Conservation (phyloP, 768 basidiomycete genomes). For the Hericium alpestre region DNA sequence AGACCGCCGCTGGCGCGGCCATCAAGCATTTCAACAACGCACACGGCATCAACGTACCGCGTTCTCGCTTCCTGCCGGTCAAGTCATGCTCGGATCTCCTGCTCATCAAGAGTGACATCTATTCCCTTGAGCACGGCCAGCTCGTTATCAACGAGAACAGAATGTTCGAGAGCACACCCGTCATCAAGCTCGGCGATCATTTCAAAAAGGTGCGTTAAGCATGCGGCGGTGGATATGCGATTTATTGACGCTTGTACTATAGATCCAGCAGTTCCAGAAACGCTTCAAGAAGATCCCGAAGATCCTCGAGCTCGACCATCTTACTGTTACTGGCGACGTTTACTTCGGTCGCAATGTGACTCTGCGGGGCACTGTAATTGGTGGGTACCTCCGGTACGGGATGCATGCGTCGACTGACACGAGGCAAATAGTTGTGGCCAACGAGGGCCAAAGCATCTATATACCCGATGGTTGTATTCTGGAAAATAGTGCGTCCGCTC, state of each 20-base stretch:
- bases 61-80: slow-evolving; percentile 60
- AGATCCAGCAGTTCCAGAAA: slow-evolving; percentile 57
- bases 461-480: slow-evolving; percentile 49
- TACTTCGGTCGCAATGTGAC: slow-evolving; percentile 57
- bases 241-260: neutral
- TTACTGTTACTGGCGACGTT: slow-evolving; percentile 63
- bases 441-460: slow-evolving; percentile 47
- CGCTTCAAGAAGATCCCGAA: slow-evolving; percentile 69
- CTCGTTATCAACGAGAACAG: slow-evolving; percentile 50
- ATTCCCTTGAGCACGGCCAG: slow-evolving; percentile 59
- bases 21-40: slow-evolving; percentile 62
- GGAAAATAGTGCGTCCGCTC: slow-evolving; percentile 30
- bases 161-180: slow-evolving; percentile 55
- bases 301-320: slow-evolving; percentile 64
- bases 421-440: slow-evolving; percentile 29
- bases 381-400: slow-evolving; percentile 13
- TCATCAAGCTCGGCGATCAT: slow-evolving; percentile 68
- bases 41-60: slow-evolving; percentile 66
- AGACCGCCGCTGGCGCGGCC: slow-evolving; percentile 67
- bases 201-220: slow-evolving; percentile 54
- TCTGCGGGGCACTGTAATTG: slow-evolving; percentile 57
- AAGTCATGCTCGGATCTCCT: slow-evolving; percentile 55
- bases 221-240: neutral
- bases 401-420: neutral
- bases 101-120: slow-evolving; percentile 59